phyloP scores from a whole-genome alignment of 139 green algal genomes.

The Chlamydomonas urium region DNA sequence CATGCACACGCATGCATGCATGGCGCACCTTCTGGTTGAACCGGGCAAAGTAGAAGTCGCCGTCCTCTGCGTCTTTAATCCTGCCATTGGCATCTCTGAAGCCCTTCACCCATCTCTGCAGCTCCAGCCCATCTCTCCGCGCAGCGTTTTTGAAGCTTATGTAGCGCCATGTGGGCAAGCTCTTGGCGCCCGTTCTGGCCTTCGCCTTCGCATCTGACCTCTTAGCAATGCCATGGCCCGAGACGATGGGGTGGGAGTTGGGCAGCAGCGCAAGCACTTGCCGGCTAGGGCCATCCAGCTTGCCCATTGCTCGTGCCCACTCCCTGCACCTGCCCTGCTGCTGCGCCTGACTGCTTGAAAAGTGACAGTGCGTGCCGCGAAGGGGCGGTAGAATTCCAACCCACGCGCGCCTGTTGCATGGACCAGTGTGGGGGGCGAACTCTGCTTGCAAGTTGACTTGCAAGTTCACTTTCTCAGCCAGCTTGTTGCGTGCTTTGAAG shows the following conservation, averaged over 20 bases:
- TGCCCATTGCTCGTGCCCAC: too few relatives aligned
- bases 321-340: too few relatives aligned
- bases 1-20: too few relatives aligned
- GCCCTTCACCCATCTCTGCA: constrained; percentile 84
- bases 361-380: too few relatives aligned
- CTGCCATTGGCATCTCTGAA: constrained; percentile 68
- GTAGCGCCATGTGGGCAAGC: constrained; percentile 52
- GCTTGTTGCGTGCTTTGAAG: too few relatives aligned
- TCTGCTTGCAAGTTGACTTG: too few relatives aligned
- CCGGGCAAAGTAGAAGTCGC: constrained; percentile 83
- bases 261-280: constrained; percentile 88
- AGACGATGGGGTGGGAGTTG: constrained; percentile 74
- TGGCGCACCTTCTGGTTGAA: constrained; percentile 89
- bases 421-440: too few relatives aligned
- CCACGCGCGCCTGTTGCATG: too few relatives aligned
- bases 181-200: constrained; percentile 36
- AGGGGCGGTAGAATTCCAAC: too few relatives aligned
- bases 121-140: constrained; percentile 60
- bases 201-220: constrained; percentile 36
- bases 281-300: too few relatives aligned
- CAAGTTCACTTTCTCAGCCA: too few relatives aligned
- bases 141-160: constrained; percentile 68
- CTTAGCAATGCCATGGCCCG: constrained; percentile 37
- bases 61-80: constrained; percentile 57
- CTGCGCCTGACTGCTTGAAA: too few relatives aligned